These are phyloP conservation scores for Trichoderma sp. DNA, from an alignment of 2,329 filamentous ascomycete species.

Conservation along the genomic window DNA sequence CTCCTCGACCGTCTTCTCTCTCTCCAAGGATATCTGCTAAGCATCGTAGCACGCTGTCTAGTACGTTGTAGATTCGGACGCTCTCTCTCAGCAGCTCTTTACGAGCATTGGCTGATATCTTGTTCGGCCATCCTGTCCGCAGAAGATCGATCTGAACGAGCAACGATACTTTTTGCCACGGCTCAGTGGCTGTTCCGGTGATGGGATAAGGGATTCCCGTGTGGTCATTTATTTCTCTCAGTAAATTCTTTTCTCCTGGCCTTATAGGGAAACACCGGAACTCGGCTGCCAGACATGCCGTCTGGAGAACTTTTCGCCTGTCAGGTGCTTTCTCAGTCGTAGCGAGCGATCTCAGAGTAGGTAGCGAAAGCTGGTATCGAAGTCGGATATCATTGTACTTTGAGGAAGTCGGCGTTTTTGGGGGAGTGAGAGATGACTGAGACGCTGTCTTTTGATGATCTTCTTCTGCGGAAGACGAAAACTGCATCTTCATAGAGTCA, in stretches of 20 bases:
- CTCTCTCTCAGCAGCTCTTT: constrained; percentile 42
- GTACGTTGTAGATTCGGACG: constrained; percentile 39
- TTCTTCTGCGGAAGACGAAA: background rate
- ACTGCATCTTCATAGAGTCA: background rate
- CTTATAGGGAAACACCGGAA: constrained; percentile 45
- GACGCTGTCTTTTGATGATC: background rate
- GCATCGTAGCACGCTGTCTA: constrained; percentile 45
- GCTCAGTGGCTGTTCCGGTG: constrained; percentile 52
- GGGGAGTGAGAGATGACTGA: background rate
- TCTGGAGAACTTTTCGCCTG: constrained; percentile 43
- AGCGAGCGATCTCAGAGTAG: constrained; percentile 41
- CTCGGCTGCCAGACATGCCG: constrained; percentile 46
- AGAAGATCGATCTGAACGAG: constrained; percentile 74
- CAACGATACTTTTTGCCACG: constrained; percentile 75
- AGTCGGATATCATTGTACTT: constrained; percentile 38
- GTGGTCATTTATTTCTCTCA: constrained; percentile 46
- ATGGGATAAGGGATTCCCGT: constrained; percentile 46
- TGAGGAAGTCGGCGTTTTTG: background rate
- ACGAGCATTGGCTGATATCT: constrained; percentile 43
- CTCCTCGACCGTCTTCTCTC: constrained; percentile 64
- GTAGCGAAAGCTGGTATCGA: constrained; percentile 42
- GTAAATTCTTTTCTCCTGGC: constrained; percentile 42
- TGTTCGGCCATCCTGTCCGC: constrained; percentile 62
- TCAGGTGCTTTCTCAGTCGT: constrained; percentile 36
- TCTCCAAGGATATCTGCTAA: constrained; percentile 45